Evolutionary conservation across 257 asterid species (phyloP), one percentile per base, ranked within the genome.

Genomic region (Asclepias syriaca): DNA sequence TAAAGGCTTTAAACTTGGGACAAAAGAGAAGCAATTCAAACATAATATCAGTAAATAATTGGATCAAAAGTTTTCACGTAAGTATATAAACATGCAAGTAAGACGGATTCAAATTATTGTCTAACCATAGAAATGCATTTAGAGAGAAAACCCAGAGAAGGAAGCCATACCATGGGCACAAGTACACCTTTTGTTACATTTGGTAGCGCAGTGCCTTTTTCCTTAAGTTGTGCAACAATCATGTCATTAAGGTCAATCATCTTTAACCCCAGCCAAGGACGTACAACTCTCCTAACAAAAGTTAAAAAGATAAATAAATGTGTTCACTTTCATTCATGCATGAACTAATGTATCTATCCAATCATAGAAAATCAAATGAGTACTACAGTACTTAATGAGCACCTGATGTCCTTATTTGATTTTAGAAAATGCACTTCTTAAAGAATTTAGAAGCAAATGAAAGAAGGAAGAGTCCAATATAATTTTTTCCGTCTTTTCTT

Each of bases 241-340:
- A 86, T 84, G 73, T 87, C 90, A 79, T 89, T 93, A 73, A 93
- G 96, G 84, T 89, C 96, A 81, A 90, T 78, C 97, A 90, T 90
- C 85, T 87, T 90, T 72, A 93, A 65, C 55, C 98, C 98, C 75
- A 90, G 87, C 98, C 98, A 93, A 40, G 98, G 95, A 49, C 98
- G 88, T 71, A 93, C 93, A 82, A 93, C 97, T 81, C 96, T 89
- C 88, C 98, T 93, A 87, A 77, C 39, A 43, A 7, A 85, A 72
- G 74, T 40, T 69, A 78, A 68, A 29, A 29, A 29, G 34, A 29
- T 29, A 70, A 72, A 40, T 71, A 75, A 11, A 56, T 64, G 51
- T 14, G 67, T 73, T 74, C 34, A 8, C 27, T 65, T 51, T 49
- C 55, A 77, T 12, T 22, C 50, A 45, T 39, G 19, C 34, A 46